Conservation (phyloP, 2,329 filamentous ascomycete species). For the Dactylellina haptotyla region DNA sequence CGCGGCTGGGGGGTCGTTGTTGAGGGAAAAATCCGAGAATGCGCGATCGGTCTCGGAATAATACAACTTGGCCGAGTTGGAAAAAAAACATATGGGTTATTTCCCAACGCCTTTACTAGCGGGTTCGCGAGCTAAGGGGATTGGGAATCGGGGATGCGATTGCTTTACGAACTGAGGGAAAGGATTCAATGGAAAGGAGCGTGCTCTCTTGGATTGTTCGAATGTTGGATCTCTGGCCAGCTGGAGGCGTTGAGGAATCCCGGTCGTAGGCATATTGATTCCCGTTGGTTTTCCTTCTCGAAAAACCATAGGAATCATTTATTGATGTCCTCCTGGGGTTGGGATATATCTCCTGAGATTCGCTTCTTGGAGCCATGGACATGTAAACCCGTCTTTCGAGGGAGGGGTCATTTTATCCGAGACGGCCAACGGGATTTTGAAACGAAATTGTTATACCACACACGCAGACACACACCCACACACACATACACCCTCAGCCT, state of each 20-base stretch:
- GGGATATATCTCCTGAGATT: not conserved
- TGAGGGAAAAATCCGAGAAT: conserved; percentile 1
- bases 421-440: conserved; percentile 12
- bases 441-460: not conserved
- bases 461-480: not conserved
- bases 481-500: no score
- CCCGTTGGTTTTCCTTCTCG: not conserved
- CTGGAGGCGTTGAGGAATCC: no score
- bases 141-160: no score
- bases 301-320: not conserved
- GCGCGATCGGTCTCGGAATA: conserved; percentile 21
- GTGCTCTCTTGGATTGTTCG: no score
- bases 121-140: not conserved
- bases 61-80: conserved; percentile 1
- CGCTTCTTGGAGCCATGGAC: not conserved
- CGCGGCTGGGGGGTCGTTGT: not conserved
- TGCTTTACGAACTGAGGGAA: no score
- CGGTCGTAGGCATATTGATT: no score
- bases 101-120: not conserved
- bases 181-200: no score
- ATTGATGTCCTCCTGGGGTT: not conserved
- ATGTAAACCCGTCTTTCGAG: not conserved
- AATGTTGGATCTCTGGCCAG: no score
- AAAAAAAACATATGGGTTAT: not conserved
- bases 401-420: not conserved